Percentiles rank a stretch among this genome's conserved stretches.
phyloP scores from a whole-genome alignment of 2,329 filamentous ascomycete genomes.

The Penicillium psychrosexuale region DNA sequence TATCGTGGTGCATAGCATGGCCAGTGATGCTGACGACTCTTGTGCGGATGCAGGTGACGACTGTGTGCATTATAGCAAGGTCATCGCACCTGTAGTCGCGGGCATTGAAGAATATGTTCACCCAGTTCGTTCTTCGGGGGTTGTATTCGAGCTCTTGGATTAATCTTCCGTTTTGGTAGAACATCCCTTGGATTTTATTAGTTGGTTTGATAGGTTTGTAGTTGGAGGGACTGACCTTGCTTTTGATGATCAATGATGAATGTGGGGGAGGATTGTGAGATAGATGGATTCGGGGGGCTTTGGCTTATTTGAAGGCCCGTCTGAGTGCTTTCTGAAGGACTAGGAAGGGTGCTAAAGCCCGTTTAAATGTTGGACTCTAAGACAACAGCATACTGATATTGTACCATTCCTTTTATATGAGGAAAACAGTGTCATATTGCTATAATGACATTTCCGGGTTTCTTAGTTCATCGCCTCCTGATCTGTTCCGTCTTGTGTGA shows the following conservation, averaged over 20 bases:
- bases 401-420: neutral
- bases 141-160: neutral
- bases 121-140: neutral
- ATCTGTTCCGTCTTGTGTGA: neutral
- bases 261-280: no score
- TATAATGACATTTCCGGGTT: neutral
- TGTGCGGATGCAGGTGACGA: slow-evolving; percentile 4
- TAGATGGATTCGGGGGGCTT: neutral
- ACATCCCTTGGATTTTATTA: neutral
- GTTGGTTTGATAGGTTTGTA: neutral
- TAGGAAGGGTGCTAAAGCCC: neutral
- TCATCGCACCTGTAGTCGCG: neutral
- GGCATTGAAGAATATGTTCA: slow-evolving; percentile 1
- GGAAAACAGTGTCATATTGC: neutral
- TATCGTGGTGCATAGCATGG: slow-evolving; percentile 1
- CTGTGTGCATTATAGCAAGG: slow-evolving; percentile 3
- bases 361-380: neutral
- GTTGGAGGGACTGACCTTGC: neutral
- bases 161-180: slow-evolving; percentile 1
- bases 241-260: neutral
- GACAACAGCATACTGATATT: neutral
- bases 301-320: neutral
- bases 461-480: neutral
- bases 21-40: neutral
- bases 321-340: neutral